Conservation (phyloP, 805 yeast genomes). For the Maudiozyma turicensis region DNA sequence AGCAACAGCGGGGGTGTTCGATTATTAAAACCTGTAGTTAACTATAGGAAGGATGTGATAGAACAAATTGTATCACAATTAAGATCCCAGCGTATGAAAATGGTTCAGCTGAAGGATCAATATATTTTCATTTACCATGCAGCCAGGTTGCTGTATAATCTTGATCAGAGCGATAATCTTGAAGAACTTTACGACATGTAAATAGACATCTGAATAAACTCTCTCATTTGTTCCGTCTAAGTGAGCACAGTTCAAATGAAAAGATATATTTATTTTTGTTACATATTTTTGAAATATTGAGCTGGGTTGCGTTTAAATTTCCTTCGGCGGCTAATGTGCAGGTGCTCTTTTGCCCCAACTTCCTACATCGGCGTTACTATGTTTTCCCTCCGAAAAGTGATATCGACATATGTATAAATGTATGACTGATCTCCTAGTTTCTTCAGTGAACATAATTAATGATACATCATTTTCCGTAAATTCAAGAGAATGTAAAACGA, state of each 20-base stretch:
- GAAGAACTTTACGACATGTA: neutral
- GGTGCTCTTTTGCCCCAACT: neutral
- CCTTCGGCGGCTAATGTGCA: neutral
- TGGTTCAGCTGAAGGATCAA: conserved; percentile 30
- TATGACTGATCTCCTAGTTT: too few species aligned
- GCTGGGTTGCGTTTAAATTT: neutral
- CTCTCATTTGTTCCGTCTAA: neutral
- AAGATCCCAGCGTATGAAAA: conserved; percentile 28
- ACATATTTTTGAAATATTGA: neutral
- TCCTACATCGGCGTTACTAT: too few species aligned
- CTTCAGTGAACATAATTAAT: too few species aligned
- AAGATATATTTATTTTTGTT: neutral
- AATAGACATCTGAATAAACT: neutral
- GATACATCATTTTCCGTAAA: too few species aligned
- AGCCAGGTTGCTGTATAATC: conserved; percentile 7
- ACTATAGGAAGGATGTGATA: conserved; percentile 23
- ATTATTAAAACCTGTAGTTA: neutral
- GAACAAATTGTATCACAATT: conserved; percentile 28
- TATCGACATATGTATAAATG: too few species aligned
- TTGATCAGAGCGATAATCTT: neutral
- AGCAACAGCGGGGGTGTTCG: neutral
- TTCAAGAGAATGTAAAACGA: too few species aligned
- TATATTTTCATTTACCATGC: conserved; percentile 28
- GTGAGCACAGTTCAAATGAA: neutral
- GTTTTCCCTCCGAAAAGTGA: too few species aligned